Evolutionary conservation across 345 rosid species (phyloP).

Genomic region (Aquilaria yunnanensis): DNA sequence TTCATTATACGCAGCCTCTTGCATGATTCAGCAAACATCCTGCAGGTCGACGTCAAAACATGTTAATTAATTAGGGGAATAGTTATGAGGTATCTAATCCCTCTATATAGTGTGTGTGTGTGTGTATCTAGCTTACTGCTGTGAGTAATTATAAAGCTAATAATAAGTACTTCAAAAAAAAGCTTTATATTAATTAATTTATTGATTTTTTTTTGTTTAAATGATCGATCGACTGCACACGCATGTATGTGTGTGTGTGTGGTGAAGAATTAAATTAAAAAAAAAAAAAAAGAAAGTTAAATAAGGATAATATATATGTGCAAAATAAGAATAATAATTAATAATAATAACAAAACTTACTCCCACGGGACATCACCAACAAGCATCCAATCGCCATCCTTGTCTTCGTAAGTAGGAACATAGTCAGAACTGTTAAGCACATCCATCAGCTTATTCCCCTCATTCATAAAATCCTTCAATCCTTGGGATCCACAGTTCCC

Average conservation of each 20-base stretch:
- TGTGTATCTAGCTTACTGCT: no score
- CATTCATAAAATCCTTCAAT: slow-evolving; percentile 70
- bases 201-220: neutral
- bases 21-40: slow-evolving; percentile 89
- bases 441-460: slow-evolving; percentile 71
- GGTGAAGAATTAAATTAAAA: no score
- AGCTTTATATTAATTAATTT: no score
- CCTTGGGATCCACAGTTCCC: slow-evolving; percentile 78
- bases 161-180: no score
- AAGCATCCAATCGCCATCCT: slow-evolving; percentile 97
- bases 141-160: no score
- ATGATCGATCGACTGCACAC: no score
- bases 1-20: slow-evolving; percentile 79
- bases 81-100: no score
- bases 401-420: slow-evolving; percentile 91
- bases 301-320: no score
- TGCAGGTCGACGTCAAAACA: slow-evolving; percentile 8
- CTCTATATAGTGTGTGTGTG: no score
- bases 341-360: slow-evolving; percentile 32
- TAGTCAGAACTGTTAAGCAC: slow-evolving; percentile 62
- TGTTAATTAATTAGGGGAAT: no score
- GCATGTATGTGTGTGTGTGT: no score
- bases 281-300: neutral
- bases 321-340: neutral
- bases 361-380: slow-evolving; percentile 98